Percentiles rank a stretch among this genome's conserved stretches.
Evolutionary conservation across 2,329 filamentous ascomycete species (phyloP).

Genomic region (Corniculantispora saksenae): DNA sequence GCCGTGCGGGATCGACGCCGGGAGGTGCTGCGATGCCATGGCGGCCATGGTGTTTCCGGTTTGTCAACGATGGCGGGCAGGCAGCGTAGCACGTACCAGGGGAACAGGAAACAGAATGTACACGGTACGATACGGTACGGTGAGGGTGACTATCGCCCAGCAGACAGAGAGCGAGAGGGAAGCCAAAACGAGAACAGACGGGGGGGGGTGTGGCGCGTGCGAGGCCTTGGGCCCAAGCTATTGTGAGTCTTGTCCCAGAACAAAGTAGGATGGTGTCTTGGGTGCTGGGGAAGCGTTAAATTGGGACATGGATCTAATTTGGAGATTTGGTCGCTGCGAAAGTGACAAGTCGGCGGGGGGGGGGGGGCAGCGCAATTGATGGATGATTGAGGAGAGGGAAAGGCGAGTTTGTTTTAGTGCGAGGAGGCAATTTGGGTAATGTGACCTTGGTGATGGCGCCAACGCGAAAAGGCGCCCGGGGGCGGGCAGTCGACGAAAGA

Average conservation of each 20-base stretch:
- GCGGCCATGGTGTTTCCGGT: constrained; percentile 14
- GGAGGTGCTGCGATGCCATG: constrained; percentile 15
- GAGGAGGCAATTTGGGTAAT: not conserved
- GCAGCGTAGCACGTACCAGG: constrained; percentile 3
- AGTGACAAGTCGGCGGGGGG: not conserved
- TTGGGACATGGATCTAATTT: constrained; percentile 16
- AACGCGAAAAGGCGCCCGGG: constrained; percentile 14
- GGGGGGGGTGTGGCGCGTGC: constrained; percentile 15
- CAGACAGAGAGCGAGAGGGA: not conserved
- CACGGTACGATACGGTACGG: no score
- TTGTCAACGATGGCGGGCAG: not conserved
- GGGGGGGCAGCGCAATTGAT: not conserved
- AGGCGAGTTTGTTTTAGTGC: no score
- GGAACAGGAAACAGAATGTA: not conserved
- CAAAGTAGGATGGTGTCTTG: constrained; percentile 18
- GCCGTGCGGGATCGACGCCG: constrained; percentile 15
- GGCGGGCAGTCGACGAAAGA: not conserved
- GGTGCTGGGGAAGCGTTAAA: constrained; percentile 18
- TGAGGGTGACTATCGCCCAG: not conserved
- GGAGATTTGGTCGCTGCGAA: not conserved
- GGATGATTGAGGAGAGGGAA: constrained; percentile 2
- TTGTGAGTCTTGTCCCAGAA: constrained; percentile 15
- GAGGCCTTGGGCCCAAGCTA: constrained; percentile 1
- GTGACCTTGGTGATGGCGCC: constrained; percentile 12
- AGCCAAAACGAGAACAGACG: not conserved